A percentile compares a stretch with the other conserved stretches of the same genome.
Evolutionary conservation across 1,284 basidiomycete species (phyloP).

Genomic region (Golubevia sp.): DNA sequence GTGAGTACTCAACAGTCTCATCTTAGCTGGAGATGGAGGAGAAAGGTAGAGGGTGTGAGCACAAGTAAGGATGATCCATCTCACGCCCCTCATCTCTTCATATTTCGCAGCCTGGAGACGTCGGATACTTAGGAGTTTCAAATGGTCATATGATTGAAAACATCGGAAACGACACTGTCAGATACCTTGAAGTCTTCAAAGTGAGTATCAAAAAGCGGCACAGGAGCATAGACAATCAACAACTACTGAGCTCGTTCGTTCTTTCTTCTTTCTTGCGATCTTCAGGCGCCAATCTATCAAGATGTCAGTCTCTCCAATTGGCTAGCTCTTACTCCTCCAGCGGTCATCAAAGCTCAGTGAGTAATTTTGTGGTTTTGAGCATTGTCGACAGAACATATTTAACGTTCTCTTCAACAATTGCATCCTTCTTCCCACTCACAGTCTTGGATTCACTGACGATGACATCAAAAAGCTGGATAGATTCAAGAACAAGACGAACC

Average conservation of each 20-base stretch:
- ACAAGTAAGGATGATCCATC: no score
- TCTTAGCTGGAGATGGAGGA: no score
- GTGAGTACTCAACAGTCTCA: no score
- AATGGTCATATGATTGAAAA: conserved; percentile 74
- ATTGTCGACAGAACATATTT: neutral
- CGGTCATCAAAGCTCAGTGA: neutral
- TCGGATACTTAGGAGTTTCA: conserved; percentile 66
- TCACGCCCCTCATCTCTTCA: no score
- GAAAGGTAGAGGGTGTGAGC: no score
- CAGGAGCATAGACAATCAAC: no score
- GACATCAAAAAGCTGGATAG: conserved; percentile 9
- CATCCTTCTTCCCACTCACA: no score
- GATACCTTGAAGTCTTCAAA: conserved; percentile 72
- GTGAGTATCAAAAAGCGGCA: no score
- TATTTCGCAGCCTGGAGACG: conserved; percentile 71
- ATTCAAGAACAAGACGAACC: conserved; percentile 7
- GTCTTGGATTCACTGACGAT: conserved; percentile 9
- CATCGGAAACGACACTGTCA: conserved; percentile 70
- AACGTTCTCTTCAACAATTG: no score
- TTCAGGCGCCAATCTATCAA: conserved; percentile 4
- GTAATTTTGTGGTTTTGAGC: neutral
- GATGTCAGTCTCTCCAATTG: conserved; percentile 19
- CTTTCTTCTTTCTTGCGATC: neutral
- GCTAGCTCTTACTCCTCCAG: conserved; percentile 21
- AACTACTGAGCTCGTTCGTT: no score